Conservation (phyloP, 2,329 filamentous ascomycete genomes). For the Fusarium keratoplasticum region DNA sequence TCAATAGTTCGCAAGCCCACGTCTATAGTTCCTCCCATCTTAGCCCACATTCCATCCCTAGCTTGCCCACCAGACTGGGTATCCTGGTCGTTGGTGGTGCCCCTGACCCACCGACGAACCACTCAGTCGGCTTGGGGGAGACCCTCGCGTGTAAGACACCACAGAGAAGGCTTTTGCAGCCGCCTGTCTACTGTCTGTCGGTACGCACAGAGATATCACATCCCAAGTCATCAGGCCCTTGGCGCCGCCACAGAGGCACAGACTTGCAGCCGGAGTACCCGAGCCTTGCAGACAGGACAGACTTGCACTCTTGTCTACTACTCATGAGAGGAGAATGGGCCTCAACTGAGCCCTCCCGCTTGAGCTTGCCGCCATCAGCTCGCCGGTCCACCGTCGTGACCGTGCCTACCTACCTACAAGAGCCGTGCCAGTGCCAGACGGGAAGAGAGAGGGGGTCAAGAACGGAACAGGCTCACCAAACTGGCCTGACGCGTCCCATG, state of each 20-base stretch:
- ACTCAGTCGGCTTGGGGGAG: background rate
- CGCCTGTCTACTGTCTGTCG: background rate
- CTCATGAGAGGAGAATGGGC: background rate
- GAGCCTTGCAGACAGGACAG: background rate
- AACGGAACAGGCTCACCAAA: slow-evolving; percentile 2
- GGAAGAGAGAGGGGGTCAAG: background rate
- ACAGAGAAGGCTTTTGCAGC: background rate
- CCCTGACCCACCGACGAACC: background rate
- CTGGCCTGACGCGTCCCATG: slow-evolving; percentile 15
- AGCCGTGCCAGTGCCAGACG: background rate
- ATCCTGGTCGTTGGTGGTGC: background rate
- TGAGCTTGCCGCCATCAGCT: slow-evolving; percentile 6
- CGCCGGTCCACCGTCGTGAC: background rate
- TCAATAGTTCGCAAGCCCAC: slow-evolving; percentile 6
- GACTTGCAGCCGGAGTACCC: background rate
- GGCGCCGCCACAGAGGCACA: background rate
- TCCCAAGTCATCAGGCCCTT: background rate
- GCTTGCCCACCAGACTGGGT: background rate
- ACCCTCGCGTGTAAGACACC: background rate
- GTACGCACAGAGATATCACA: background rate
- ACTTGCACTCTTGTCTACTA: background rate
- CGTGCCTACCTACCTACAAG: slow-evolving; percentile 20
- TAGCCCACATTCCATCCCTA: background rate
- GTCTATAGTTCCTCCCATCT: slow-evolving; percentile 4
- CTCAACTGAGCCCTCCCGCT: background rate